These are phyloP conservation scores for Phytophthora pluvialis DNA, from an alignment of 352 stramenopile species.

Conservation along the genomic window DNA sequence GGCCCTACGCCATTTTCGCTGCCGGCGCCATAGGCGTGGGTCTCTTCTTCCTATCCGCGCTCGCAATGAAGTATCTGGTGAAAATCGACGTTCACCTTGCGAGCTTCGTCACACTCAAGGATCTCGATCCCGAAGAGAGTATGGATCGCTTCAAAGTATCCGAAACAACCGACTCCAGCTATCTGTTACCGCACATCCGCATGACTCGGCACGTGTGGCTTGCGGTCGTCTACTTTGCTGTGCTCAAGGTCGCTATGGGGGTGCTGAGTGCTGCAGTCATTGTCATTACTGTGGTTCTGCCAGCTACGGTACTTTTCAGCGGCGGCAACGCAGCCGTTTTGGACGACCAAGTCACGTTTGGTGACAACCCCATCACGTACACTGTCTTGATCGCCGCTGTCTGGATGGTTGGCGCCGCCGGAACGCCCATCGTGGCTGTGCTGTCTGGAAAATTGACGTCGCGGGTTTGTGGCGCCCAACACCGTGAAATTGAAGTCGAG, in stretches of 20 bases:
- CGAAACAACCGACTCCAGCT: slow-evolving; percentile 11
- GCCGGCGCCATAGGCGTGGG: slow-evolving; percentile 6
- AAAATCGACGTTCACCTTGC: slow-evolving; percentile 14
- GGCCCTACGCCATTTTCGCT: slow-evolving; percentile 6
- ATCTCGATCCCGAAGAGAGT: slow-evolving; percentile 8
- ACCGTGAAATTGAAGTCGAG: background rate
- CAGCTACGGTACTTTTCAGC: slow-evolving; percentile 5
- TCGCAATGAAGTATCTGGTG: slow-evolving; percentile 8
- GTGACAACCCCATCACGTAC: slow-evolving; percentile 10
- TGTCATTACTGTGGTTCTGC: slow-evolving; percentile 7
- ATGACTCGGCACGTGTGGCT: slow-evolving; percentile 15
- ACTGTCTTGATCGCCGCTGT: background rate
- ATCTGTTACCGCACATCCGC: slow-evolving; percentile 3
- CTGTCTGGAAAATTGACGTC: slow-evolving; percentile 15
- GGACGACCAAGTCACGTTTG: background rate
- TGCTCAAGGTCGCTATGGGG: background rate
- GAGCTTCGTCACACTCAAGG: background rate
- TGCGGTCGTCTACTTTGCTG: slow-evolving; percentile 9
- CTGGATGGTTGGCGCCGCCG: slow-evolving; percentile 13
- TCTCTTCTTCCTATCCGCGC: slow-evolving; percentile 8
- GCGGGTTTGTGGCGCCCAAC: slow-evolving; percentile 7
- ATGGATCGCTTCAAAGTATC: slow-evolving; percentile 13
- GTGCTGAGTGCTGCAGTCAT: slow-evolving; percentile 9
- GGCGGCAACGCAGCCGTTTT: background rate
- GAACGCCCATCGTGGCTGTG: slow-evolving; percentile 3